A percentile compares a stretch with the other conserved stretches of the same genome.
These are phyloP conservation scores for Pythium brassicae DNA, from an alignment of 352 stramenopile genomes.

Conservation along the genomic window DNA sequence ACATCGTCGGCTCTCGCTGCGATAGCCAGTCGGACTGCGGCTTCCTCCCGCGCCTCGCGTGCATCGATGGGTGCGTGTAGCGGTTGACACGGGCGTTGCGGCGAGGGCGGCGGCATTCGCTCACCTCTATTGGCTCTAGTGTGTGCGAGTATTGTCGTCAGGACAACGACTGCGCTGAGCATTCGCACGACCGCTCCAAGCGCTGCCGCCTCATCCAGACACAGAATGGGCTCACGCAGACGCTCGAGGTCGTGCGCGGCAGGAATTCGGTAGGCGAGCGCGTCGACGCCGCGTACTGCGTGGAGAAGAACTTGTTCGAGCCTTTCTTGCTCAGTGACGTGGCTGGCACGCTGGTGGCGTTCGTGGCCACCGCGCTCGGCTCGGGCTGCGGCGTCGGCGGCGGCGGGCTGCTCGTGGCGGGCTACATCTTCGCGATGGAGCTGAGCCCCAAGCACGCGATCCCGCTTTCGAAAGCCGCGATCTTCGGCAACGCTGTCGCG, in stretches of 20 bases:
- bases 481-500: slow-evolving; percentile 94
- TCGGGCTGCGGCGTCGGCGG: slow-evolving; percentile 91
- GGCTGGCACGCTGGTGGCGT: slow-evolving; percentile 61
- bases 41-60: slow-evolving; percentile 70
- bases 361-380: slow-evolving; percentile 85
- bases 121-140: slow-evolving; percentile 14
- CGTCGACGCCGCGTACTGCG: slow-evolving; percentile 53
- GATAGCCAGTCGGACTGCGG: slow-evolving; percentile 53
- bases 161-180: slow-evolving; percentile 54
- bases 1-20: slow-evolving; percentile 44
- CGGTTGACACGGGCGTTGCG: not conserved
- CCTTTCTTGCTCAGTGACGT: slow-evolving; percentile 71
- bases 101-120: not conserved
- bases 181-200: slow-evolving; percentile 41
- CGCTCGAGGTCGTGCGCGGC: slow-evolving; percentile 27
- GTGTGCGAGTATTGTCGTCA: slow-evolving; percentile 64
- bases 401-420: slow-evolving; percentile 94
- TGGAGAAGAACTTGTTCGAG: slow-evolving; percentile 79
- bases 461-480: slow-evolving; percentile 95
- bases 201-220: slow-evolving; percentile 46
- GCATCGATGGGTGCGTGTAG: slow-evolving; percentile 40
- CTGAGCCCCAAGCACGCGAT: slow-evolving; percentile 95
- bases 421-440: slow-evolving; percentile 96
- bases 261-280: slow-evolving; percentile 25
- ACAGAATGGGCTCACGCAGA: slow-evolving; percentile 27